Evolutionary conservation across 768 basidiomycete genomes (phyloP), one percentile per base, ranked within the genome.

Genomic region (Lactarius vividus): DNA sequence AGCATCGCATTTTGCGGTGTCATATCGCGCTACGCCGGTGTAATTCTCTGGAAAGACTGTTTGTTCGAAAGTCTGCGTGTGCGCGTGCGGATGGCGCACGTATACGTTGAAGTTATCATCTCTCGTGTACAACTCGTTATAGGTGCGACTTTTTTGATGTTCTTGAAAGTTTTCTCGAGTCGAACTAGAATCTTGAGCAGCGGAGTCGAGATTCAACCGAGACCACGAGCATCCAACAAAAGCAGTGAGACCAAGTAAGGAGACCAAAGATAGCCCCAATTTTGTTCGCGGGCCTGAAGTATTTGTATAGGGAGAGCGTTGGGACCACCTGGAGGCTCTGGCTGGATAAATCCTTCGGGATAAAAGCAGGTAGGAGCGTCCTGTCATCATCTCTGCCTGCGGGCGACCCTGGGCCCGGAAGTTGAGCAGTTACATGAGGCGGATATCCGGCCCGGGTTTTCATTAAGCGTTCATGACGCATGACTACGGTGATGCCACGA

Each of bases 11-110:
- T 31, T 57, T 4, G 61, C 61, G 16, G 52, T 62, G 20, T 62
- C 65, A 20, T 58, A 66, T 54, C 57, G 39, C 16, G 52, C 39
- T 26, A 66, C 20, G 8, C 65, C 61, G 13, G 61, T 62, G 56
- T 62, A 23, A 29, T 59, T 40, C 8, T 57, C 61, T 13, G 65
- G 61, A 54, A 58, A 66, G 23, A 59, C 52, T 1, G 56, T 44
- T 49, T 58, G 56, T 26, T 66, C 49, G 2, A 49, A 58, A 16
- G 26, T 53, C 49, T 54, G 44, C 26, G 20, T 29, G 61, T 57
- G 42, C 18, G 39, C 9, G 29, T 16, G 55, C 23, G 46, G 56
- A 57, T 31, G 9, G 23, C 56, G 61, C n/a, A 42, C 56, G n/a
- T 20, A 23, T 52, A 29, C 42, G n/a, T 39, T 20, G 39, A 31